phyloP scores from a whole-genome alignment of 495 filamentous ascomycete genomes.

The Neurospora sp. region DNA sequence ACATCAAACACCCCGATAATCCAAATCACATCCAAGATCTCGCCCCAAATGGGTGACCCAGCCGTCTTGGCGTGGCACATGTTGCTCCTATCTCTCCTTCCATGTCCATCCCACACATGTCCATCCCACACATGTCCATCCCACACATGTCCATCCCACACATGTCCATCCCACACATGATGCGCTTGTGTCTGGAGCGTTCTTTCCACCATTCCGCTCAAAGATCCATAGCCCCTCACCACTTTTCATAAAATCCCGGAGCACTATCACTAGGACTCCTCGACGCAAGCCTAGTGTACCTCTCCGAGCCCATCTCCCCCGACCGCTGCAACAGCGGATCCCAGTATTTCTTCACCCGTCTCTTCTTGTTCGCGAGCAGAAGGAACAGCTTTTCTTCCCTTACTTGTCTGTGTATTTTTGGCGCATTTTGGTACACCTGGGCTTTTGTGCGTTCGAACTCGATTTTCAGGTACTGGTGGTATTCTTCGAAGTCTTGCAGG shows the following conservation, averaged over 20 bases:
- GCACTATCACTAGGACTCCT: not conserved
- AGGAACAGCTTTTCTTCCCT: not conserved
- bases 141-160: too few relatives aligned
- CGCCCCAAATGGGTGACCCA: not conserved
- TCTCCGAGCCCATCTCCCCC: not conserved
- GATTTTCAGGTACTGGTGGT: not conserved
- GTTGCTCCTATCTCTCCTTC: not conserved
- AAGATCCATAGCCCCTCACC: not conserved
- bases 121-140: too few relatives aligned
- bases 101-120: not conserved
- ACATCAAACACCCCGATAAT: not conserved
- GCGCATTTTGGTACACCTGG: not conserved
- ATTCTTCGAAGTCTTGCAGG: not conserved
- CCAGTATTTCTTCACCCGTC: not conserved
- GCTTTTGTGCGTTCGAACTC: not conserved
- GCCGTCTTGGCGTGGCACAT: not conserved
- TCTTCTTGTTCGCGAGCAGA: not conserved
- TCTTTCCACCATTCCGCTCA: not conserved
- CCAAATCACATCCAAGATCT: not conserved
- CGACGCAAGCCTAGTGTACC: not conserved
- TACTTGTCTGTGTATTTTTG: not conserved
- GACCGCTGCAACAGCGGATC: not conserved
- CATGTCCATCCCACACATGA: not conserved
- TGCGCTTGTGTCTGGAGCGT: not conserved
- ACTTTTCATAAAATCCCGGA: not conserved